Conservation (phyloP, 306 rosid genomes). For the Abrus precatorius region DNA sequence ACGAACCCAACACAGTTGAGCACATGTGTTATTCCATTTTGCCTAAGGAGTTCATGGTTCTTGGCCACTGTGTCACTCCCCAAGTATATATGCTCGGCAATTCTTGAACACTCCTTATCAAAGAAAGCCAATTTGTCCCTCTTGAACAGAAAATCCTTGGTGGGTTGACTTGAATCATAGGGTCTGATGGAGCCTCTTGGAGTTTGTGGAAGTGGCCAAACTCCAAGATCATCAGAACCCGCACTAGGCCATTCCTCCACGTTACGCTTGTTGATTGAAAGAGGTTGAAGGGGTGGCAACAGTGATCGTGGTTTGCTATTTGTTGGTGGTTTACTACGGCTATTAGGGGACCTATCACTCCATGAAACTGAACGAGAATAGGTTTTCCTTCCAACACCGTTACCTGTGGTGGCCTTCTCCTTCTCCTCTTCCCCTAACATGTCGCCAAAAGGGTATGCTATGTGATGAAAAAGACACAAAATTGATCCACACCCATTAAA, state of each 20-base stretch:
- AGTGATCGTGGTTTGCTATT: slow-evolving; percentile 63
- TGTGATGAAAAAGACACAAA: slow-evolving; percentile 29
- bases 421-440: slow-evolving; percentile 68
- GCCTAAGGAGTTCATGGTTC: slow-evolving; percentile 76
- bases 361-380: slow-evolving; percentile 85
- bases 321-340: slow-evolving; percentile 52
- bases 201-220: slow-evolving; percentile 84
- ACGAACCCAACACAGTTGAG: slow-evolving; percentile 96
- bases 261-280: slow-evolving; percentile 64
- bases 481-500: slow-evolving; percentile 58
- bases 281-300: slow-evolving; percentile 88
- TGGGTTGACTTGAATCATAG: slow-evolving; percentile 53
- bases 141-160: slow-evolving; percentile 74
- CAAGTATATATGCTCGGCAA: slow-evolving; percentile 84
- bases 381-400: slow-evolving; percentile 51
- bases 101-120: slow-evolving; percentile 87
- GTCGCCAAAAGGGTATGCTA: slow-evolving; percentile 35
- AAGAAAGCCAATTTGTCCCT: slow-evolving; percentile 83
- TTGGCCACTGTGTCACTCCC: slow-evolving; percentile 97
- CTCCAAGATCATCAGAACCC: slow-evolving; percentile 89
- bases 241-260: slow-evolving; percentile 87
- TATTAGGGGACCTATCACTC: slow-evolving; percentile 75
- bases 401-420: slow-evolving; percentile 32
- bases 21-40: slow-evolving; percentile 85
- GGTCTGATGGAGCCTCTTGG: slow-evolving; percentile 64